These are phyloP conservation scores for Boletus coccyginus DNA, from an alignment of 768 basidiomycete genomes.

Conservation along the genomic window DNA sequence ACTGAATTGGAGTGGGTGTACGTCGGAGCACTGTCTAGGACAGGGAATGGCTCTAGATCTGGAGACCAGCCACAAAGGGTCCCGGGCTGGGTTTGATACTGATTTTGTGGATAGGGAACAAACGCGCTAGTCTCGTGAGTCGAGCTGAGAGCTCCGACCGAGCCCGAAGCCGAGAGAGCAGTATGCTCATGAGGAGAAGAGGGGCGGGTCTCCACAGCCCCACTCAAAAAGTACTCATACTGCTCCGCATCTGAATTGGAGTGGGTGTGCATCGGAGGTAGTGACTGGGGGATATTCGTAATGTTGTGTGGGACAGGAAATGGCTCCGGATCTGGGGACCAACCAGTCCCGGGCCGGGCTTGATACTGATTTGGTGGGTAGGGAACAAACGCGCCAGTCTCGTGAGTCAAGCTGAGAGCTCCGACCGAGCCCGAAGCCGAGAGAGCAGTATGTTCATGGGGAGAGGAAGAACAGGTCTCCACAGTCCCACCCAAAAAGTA, in stretches of 20 bases:
- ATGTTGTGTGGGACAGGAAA: background rate
- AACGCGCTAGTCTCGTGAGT: background rate
- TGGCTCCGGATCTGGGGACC: background rate
- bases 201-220: background rate
- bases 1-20: background rate
- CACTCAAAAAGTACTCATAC: background rate
- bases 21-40: background rate
- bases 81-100: background rate
- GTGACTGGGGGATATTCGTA: background rate
- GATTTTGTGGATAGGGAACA: background rate
- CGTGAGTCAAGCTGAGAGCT: background rate
- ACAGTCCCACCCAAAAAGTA: background rate
- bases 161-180: background rate
- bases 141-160: too few species aligned
- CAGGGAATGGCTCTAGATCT: background rate
- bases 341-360: background rate
- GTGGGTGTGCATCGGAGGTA: background rate
- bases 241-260: background rate
- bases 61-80: background rate
- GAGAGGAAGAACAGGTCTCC: background rate
- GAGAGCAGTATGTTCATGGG: background rate
- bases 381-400: background rate
- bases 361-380: background rate
- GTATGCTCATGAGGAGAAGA: background rate
- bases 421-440: background rate